A percentile compares a stretch with the other conserved stretches of the same genome.
Evolutionary conservation across 371 early-diverging fungal genomes (phyloP).

Genomic region (Mortierella sp.): DNA sequence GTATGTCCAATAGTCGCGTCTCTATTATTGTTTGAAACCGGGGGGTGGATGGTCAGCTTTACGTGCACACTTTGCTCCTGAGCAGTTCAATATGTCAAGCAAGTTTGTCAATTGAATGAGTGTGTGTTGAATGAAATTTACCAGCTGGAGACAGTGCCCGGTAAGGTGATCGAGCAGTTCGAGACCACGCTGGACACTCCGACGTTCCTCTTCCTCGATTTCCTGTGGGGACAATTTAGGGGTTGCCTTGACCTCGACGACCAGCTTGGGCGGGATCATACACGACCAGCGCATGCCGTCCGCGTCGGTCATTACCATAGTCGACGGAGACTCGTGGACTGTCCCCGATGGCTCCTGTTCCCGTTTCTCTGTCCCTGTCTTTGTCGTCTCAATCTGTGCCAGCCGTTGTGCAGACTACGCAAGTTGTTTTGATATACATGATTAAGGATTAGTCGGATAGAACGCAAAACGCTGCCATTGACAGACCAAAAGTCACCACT

Average conservation of each 20-base stretch:
- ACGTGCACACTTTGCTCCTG: too few relatives aligned
- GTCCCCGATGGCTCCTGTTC: conserved; percentile 16
- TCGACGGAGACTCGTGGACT: conserved; percentile 7
- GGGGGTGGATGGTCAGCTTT: too few relatives aligned
- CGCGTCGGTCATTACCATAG: conserved; percentile 62
- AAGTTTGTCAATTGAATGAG: background rate
- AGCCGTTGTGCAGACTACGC: background rate
- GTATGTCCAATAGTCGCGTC: conserved; percentile 80
- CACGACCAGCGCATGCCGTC: conserved; percentile 67
- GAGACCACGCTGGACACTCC: conserved; percentile 68
- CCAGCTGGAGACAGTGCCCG: conserved; percentile 65
- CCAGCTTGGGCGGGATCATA: conserved; percentile 55
- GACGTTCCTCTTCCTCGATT: conserved; percentile 56
- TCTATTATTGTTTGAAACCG: conserved; percentile 49
- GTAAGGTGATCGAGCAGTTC: conserved; percentile 71
- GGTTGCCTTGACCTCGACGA: conserved; percentile 23
- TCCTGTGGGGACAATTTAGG: conserved; percentile 38
- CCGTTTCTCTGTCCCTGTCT: conserved; percentile 1
- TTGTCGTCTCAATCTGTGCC: conserved; percentile 24
- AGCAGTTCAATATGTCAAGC: too few relatives aligned
- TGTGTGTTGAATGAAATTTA: conserved; percentile 23
- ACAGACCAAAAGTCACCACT: background rate
- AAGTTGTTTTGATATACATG: background rate
- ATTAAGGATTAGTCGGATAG: background rate
- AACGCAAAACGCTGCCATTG: too few relatives aligned